Conservation (phyloP, 257 asterid genomes). For the Solanum neorickii region DNA sequence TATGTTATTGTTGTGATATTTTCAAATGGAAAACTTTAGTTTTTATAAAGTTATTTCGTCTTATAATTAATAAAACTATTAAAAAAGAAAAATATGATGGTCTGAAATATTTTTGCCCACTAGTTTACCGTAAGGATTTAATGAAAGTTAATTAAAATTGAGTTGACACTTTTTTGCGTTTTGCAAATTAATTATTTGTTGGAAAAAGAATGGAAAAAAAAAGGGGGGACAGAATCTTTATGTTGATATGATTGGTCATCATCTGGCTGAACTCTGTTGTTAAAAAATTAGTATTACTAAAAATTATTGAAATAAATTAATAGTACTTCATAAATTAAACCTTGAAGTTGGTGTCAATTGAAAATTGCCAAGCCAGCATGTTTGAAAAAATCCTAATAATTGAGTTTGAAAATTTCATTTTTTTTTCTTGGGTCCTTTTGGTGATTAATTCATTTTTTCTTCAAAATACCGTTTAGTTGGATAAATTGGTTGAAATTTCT, state of each 20-base stretch:
- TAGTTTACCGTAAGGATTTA: neutral
- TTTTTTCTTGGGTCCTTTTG: neutral
- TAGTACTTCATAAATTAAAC: neutral
- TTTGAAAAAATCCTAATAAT: neutral
- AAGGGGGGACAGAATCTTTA: neutral
- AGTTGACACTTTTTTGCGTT: neutral
- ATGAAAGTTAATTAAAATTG: neutral
- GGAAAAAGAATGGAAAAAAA: neutral
- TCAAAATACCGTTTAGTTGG: neutral
- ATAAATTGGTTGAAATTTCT: neutral
- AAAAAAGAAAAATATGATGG: neutral
- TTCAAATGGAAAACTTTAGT: neutral
- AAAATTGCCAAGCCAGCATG: neutral
- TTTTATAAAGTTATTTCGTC: neutral
- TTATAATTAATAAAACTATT: neutral
- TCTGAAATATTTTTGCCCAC: neutral
- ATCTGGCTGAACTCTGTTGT: neutral
- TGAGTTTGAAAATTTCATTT: neutral
- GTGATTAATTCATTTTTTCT: neutral
- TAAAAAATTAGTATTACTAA: neutral
- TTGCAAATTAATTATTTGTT: neutral
- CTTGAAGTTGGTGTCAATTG: neutral
- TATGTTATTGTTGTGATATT: neutral
- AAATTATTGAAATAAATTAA: neutral
- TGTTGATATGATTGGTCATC: neutral